Evolutionary conservation across 2,329 filamentous ascomycete species (phyloP).

Genomic region (Cladophialophora carrionii): DNA sequence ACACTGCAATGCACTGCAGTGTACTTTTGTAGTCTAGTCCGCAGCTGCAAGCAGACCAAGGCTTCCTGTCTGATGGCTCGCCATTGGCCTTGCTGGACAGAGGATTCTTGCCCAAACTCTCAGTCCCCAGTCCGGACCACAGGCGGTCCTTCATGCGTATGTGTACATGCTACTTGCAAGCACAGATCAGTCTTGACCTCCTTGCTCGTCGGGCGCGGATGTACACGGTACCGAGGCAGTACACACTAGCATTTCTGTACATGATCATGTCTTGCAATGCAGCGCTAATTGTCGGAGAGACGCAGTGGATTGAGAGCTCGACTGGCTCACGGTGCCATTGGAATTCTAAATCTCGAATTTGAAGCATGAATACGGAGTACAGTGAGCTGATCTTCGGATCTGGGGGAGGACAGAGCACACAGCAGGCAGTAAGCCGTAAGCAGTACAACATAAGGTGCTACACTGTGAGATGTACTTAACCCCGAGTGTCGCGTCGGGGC

Average conservation of each 20-base stretch:
- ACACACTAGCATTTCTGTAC: too few relatives aligned
- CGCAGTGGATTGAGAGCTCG: constrained; percentile 4
- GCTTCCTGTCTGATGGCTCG: background rate
- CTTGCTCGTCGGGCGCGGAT: too few relatives aligned
- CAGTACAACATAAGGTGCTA: too few relatives aligned
- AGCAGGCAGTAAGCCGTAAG: too few relatives aligned
- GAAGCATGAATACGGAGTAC: background rate
- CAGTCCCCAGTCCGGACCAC: background rate
- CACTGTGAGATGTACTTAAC: background rate
- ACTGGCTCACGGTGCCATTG: background rate
- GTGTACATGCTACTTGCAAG: background rate
- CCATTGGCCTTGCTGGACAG: background rate
- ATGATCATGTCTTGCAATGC: background rate
- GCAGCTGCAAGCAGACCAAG: background rate
- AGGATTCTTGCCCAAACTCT: background rate
- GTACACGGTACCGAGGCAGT: background rate
- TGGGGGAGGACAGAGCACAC: background rate
- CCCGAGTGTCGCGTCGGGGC: too few relatives aligned
- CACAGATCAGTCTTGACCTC: background rate
- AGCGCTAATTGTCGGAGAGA: background rate
- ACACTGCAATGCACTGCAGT: background rate
- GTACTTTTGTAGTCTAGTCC: too few relatives aligned
- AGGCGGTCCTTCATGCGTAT: background rate
- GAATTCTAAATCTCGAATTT: constrained; percentile 2
- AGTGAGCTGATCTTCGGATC: background rate